Evolutionary conservation across 2,329 filamentous ascomycete species (phyloP).

Genomic region (Xylaria sp.): DNA sequence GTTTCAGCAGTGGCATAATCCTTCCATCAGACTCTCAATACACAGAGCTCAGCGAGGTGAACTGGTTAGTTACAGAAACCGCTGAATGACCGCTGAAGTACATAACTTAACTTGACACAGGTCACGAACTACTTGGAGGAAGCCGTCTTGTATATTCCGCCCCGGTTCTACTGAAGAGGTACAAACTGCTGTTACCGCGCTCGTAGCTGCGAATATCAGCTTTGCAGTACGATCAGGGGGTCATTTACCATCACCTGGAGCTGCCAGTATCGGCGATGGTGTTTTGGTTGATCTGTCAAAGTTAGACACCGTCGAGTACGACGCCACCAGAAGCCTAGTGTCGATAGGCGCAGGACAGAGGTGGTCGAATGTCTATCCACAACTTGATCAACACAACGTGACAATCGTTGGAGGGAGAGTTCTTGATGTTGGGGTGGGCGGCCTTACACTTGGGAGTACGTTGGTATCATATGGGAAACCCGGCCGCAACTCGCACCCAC

Average conservation of each 20-base stretch:
- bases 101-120: too few relatives aligned
- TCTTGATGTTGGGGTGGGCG: constrained; percentile 15
- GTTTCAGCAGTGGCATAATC: too few relatives aligned
- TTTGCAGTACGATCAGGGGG: constrained; percentile 22
- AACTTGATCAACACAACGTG: constrained; percentile 12
- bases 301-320: constrained; percentile 4
- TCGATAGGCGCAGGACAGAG: constrained; percentile 8
- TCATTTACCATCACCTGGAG: constrained; percentile 1
- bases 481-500: too few relatives aligned
- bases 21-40: too few relatives aligned
- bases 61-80: too few relatives aligned
- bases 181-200: constrained; percentile 1
- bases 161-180: background rate
- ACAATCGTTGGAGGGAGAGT: constrained; percentile 17
- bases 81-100: too few relatives aligned
- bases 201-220: constrained; percentile 6
- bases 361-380: constrained; percentile 17
- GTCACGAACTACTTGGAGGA: constrained; percentile 8
- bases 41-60: too few relatives aligned
- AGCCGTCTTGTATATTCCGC: constrained; percentile 11
- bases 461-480: too few relatives aligned
- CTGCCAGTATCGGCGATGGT: constrained; percentile 12
- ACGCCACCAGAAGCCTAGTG: background rate
- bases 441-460: constrained; percentile 17
- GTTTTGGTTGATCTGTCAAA: constrained; percentile 20